Evolutionary conservation across 148 eudicot species (phyloP), one percentile per base, ranked within the genome.

Genomic region (Camellia japonica): DNA sequence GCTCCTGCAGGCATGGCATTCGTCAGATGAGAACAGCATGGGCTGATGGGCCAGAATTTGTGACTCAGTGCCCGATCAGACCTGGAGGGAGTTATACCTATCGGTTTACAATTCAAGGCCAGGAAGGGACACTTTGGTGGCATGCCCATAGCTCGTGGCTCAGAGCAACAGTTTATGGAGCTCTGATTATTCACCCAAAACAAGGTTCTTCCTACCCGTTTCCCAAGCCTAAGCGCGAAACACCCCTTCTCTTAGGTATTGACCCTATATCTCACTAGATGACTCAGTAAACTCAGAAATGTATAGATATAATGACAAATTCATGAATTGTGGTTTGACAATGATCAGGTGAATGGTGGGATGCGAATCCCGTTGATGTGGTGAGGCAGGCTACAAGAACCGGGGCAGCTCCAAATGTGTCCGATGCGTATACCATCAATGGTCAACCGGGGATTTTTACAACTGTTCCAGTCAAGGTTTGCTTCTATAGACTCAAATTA

Each of bases 91-190:
- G 94, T 71, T 96, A 96, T 85, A 96, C 98, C 2, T 96, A 96
- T 64, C 82, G 92, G 42, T 96, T 91, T 54, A 91, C 84, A 13
- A 92, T 93, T 42, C 67, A 86, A 79, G 97, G 97, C 69, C 98
- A 96, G 81, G 97, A 91, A 87, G 99, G 99, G 18, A 95, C 98
- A 20, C 84, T 95, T 1, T 95, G 99, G 99, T 96, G 99, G 99
- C 97, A 96, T 44, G 97, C 98, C 13, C 98, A 95, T 59, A 95
- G 98, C 83, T 93, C 98, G 18, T 96, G 97, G 97, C 91, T 93
- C 54, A 88, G 99, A 83, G 98, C 99, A 61, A 93, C 98, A 0
- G 98, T 96, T 14, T 93, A 96, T 75, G 98, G 99, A 51, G 97
- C 98, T 82, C 69, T 96, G 0, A 82, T 96, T 44, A 90, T 96